Percentiles rank a stretch among this genome's conserved stretches.
Evolutionary conservation across 441 rosid genomes (phyloP).

Genomic region (Arabidopsis hybrid): DNA sequence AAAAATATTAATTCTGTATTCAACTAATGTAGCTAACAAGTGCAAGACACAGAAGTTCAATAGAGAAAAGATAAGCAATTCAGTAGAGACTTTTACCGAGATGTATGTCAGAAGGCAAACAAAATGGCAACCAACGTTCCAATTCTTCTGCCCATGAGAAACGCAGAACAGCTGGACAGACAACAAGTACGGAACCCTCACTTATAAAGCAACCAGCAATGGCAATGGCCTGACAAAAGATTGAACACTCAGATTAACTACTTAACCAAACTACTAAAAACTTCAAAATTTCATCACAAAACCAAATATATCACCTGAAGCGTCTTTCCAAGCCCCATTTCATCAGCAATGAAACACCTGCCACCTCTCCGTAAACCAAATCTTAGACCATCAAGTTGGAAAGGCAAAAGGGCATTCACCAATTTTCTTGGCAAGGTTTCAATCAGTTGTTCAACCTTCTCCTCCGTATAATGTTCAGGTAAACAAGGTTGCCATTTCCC

Average conservation of each 20-base stretch:
- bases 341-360: slow-evolving; percentile 95
- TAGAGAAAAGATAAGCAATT: slow-evolving; percentile 25
- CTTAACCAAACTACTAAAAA: background rate
- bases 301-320: slow-evolving; percentile 65
- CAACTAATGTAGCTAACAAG: slow-evolving; percentile 11
- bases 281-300: background rate
- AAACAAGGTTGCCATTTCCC: slow-evolving; percentile 82
- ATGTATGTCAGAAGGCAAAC: slow-evolving; percentile 92
- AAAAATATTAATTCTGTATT: slow-evolving; percentile 6
- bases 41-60: background rate
- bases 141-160: slow-evolving; percentile 95
- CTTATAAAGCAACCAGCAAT: slow-evolving; percentile 85
- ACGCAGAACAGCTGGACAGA: slow-evolving; percentile 93
- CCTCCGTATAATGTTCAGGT: slow-evolving; percentile 80
- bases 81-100: slow-evolving; percentile 59
- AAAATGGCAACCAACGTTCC: slow-evolving; percentile 92
- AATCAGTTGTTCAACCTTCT: slow-evolving; percentile 66
- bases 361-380: slow-evolving; percentile 91
- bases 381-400: slow-evolving; percentile 84
- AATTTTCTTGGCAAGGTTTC: slow-evolving; percentile 66
- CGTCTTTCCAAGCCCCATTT: slow-evolving; percentile 98
- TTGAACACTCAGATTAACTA: slow-evolving; percentile 4
- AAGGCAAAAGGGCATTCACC: slow-evolving; percentile 73
- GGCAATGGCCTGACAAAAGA: slow-evolving; percentile 79
- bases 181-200: slow-evolving; percentile 88